Base-by-base conservation (phyloP, 345 rosid species). In the Leavenworthia alabamica region DNA sequence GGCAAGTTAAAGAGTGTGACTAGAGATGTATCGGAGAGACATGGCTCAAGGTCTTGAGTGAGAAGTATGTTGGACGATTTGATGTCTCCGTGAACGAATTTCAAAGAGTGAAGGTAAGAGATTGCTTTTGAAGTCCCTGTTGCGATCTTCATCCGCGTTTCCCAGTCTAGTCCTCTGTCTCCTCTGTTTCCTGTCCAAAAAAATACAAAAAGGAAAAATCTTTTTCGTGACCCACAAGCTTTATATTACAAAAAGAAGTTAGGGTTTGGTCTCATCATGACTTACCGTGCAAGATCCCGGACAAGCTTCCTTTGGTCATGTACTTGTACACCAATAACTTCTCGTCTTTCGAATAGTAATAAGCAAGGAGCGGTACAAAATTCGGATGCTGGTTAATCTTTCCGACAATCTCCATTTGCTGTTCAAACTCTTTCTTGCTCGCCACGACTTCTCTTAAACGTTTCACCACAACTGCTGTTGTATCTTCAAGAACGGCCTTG, bases 381-480 rank as follows among this genome's bases (percentile, higher is more conserved):
- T 83, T 83, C 0, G 79, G 78, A 68, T 89, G 94, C 58, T 55
- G 76, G 45, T 82, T 85, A 13, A 75, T 35, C 57, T 60, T 83
- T n/a, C 83, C 85, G 5, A 86, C 64, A 16, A 82, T n/a, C 53
- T 82, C 87, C 83, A 89, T 73, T 61, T 89, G 93, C 49, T 82
- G 90, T 73, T 89, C 96, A 15, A 86, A 89, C 47, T 86, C 96
- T 73, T 72, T 86, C 73, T 79, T 89, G 28, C 84, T 86, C 0
- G 74, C 90, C 46, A 66, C 72, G 17, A 86, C 86, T 78, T 89
- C 96, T 81, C 81, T 84, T 77, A 89, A 71, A 65, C 94, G 76
- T 76, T 86, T 89, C 57, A 89, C 94, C 12, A 84, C 96, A 1
- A 89, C 83, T 0, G 85, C 77, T 7, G 94, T 89, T 17, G 83